A percentile compares a stretch with the other conserved stretches of the same genome.
phyloP scores from a whole-genome alignment of 352 stramenopile genomes.

The Globisporangium takayamanum region DNA sequence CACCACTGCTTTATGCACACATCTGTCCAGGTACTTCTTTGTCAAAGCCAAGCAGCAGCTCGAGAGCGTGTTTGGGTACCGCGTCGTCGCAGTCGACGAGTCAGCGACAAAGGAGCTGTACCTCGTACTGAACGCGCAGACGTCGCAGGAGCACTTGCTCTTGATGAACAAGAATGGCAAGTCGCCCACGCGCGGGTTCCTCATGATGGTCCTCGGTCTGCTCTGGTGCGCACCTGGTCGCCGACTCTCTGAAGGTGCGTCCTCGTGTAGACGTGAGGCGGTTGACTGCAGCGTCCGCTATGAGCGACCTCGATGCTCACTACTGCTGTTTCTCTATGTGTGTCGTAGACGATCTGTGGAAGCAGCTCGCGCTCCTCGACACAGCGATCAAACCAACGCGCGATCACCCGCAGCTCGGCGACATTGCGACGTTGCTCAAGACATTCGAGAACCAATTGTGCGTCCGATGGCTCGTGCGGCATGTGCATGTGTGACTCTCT shows the following conservation, averaged over 20 bases:
- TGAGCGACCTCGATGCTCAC: background rate
- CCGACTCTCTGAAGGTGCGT: slow-evolving; percentile 61
- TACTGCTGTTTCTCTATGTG: background rate
- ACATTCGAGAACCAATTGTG: slow-evolving; percentile 77
- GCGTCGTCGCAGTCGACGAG: slow-evolving; percentile 67
- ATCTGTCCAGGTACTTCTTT: slow-evolving; percentile 51
- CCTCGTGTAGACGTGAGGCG: background rate
- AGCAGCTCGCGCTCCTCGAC: slow-evolving; percentile 62
- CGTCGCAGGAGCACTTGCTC: slow-evolving; percentile 66
- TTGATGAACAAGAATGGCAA: slow-evolving; percentile 74
- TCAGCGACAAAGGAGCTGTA: slow-evolving; percentile 61
- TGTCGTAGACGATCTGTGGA: slow-evolving; percentile 66
- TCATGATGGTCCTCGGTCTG: slow-evolving; percentile 81
- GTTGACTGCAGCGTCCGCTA: too few relatives aligned
- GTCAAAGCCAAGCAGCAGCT: slow-evolving; percentile 69
- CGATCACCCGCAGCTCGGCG: slow-evolving; percentile 63
- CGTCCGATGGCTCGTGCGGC: slow-evolving; percentile 5
- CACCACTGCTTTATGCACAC: too few relatives aligned
- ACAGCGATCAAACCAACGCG: slow-evolving; percentile 46
- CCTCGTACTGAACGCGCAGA: slow-evolving; percentile 65
- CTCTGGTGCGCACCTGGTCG: slow-evolving; percentile 67
- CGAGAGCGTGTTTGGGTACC: slow-evolving; percentile 71
- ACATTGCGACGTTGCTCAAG: slow-evolving; percentile 66
- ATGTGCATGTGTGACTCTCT: background rate
- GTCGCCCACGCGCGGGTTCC: slow-evolving; percentile 45